A percentile compares a stretch with the other conserved stretches of the same genome.
Evolutionary conservation across 331 rosid genomes (phyloP).

Genomic region (Rhamnella rubrinervis): DNA sequence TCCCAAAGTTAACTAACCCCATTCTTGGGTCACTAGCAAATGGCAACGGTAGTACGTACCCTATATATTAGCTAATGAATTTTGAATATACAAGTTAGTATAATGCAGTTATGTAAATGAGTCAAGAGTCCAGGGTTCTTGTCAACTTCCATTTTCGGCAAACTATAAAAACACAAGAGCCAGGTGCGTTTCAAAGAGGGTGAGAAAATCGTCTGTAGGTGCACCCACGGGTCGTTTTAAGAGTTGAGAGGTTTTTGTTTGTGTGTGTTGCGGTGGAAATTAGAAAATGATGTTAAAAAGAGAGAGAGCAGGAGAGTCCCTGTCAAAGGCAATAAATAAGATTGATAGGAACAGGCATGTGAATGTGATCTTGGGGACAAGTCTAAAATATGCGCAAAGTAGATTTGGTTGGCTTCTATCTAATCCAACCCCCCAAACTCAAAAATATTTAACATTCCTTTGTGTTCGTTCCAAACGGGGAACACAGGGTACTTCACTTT

Average conservation of each 20-base stretch:
- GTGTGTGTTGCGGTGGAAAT: too few relatives aligned
- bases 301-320: conserved; percentile 24
- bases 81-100: too few relatives aligned
- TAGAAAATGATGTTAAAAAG: neutral
- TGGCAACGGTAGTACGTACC: neutral
- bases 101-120: neutral
- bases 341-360: conserved; percentile 39
- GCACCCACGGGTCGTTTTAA: neutral
- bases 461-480: too few relatives aligned
- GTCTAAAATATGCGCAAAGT: conserved; percentile 41
- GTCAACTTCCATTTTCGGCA: conserved; percentile 24
- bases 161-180: neutral
- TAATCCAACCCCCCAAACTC: neutral
- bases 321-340: conserved; percentile 48
- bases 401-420: conserved; percentile 39
- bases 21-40: conserved; percentile 17
- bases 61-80: too few relatives aligned
- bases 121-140: conserved; percentile 2
- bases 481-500: too few relatives aligned
- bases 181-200: neutral
- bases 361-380: conserved; percentile 38
- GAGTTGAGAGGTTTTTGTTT: too few relatives aligned
- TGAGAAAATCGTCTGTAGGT: neutral
- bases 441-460: too few relatives aligned
- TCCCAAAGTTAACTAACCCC: conserved; percentile 37